Conservation (phyloP, 1,139 yeast species). For the Pichia sp. region DNA sequence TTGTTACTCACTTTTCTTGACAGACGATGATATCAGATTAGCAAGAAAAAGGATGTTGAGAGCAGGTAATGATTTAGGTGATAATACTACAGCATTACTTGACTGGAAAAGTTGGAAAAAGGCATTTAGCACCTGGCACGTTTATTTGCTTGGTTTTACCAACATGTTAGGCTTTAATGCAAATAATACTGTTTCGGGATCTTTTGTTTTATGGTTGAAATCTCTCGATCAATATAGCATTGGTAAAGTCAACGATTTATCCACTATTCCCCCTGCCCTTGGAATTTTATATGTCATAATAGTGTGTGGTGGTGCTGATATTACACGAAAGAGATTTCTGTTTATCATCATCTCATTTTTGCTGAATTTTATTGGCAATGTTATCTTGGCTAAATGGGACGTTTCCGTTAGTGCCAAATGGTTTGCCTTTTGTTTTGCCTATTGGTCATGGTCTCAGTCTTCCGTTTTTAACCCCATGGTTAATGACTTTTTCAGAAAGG, state of each 20-base stretch:
- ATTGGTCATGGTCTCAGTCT: constrained; percentile 42
- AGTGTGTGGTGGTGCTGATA: constrained; percentile 42
- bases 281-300: constrained; percentile 42
- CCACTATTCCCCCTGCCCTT: constrained; percentile 45
- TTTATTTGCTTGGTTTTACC: constrained; percentile 37
- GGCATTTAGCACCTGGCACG: constrained; percentile 47
- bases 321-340: constrained; percentile 38
- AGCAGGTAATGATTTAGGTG: constrained; percentile 28
- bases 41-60: constrained; percentile 49
- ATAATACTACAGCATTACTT: constrained; percentile 26
- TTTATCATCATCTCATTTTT: constrained; percentile 38
- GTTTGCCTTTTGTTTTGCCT: constrained; percentile 42
- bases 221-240: constrained; percentile 35
- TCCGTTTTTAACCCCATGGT: constrained; percentile 40
- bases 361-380: constrained; percentile 31
- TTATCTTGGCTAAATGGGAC: constrained; percentile 40
- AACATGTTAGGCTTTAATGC: constrained; percentile 37
- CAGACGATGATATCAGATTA: constrained; percentile 55
- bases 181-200: constrained; percentile 42
- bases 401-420: constrained; percentile 40
- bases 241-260: constrained; percentile 33
- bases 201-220: constrained; percentile 47
- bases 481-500: constrained; percentile 39
- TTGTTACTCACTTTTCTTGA: constrained; percentile 40
- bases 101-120: constrained; percentile 38